Base-by-base conservation (phyloP, 768 basidiomycete species). In the Lentinula boryana region DNA sequence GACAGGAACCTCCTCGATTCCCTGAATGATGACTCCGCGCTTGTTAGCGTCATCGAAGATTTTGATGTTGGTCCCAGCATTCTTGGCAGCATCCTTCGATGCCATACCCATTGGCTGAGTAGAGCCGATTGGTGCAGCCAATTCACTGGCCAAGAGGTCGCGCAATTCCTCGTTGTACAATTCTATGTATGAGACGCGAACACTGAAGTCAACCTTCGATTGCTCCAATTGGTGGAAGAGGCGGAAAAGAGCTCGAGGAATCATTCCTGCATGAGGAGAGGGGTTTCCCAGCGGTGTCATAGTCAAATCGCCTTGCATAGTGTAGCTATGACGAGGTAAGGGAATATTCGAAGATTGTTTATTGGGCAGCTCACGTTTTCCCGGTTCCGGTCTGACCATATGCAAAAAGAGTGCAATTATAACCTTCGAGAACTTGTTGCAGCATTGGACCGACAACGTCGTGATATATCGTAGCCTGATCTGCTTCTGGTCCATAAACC, bases 351-450 rank as follows among this genome's bases (percentile, higher is more conserved):
- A 31, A 50, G 33, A 55, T 53, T 23, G 23, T 38, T 18, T 4
- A 33, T 6, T n/a, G 48, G 36, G 38, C 15, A 3, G 78, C 92
- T 67, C 71, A 97, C 93, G 97, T 98, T 77, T 99, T 99, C 21
- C 97, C 97, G 0, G 97, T 98, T 0, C 97, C 97, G 0, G 97
- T 98, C 72, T 98, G 97, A 1, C 97, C 97, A 70, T 99, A 99
- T 4, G 95, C 95, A 74, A 98, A 98, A 21, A 99, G 78, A 0
- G 93, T 96, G 70, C 96, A 98, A 69, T 98, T 98, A 78, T 97
- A 99, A 5, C 97, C 97, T 72, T 83, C 78, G 41, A 98, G 74
- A n/a, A 98, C 95, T 70, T 99, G 92, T 51, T 93, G 87, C 55
- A 99, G 78, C 83, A 98, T 91, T 0, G 94, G 94, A 63, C 83